These are phyloP conservation scores for Solanum bukasovii DNA, from an alignment of 257 asterid species.

Conservation along the genomic window DNA sequence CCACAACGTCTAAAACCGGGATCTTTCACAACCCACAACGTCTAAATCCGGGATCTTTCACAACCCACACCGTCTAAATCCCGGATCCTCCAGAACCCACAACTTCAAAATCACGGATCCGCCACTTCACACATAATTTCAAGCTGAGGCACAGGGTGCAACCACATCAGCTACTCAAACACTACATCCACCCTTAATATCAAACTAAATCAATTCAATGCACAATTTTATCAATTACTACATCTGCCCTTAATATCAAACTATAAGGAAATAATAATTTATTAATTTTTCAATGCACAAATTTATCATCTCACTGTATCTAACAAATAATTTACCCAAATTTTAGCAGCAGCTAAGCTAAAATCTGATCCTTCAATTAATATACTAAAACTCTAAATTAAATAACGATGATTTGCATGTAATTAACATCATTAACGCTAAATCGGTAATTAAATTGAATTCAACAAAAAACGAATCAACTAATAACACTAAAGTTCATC, in stretches of 20 bases:
- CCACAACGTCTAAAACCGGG: neutral
- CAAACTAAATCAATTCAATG: neutral
- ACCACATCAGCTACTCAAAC: neutral
- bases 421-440: neutral
- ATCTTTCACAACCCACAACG: neutral
- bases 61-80: neutral
- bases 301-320: neutral
- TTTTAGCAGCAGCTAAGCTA: neutral
- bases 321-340: neutral
- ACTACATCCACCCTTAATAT: neutral
- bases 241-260: neutral
- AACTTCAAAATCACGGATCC: neutral
- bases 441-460: neutral
- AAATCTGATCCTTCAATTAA: neutral
- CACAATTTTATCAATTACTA: neutral
- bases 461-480: neutral
- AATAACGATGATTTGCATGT: neutral
- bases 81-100: neutral
- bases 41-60: neutral
- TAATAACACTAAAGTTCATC: neutral
- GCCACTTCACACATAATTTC: neutral
- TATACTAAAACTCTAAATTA: neutral
- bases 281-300: neutral
- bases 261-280: neutral
- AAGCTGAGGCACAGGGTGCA: neutral